phyloP scores from a whole-genome alignment of 1,284 basidiomycete species.

The Apiotrichum domesticum region DNA sequence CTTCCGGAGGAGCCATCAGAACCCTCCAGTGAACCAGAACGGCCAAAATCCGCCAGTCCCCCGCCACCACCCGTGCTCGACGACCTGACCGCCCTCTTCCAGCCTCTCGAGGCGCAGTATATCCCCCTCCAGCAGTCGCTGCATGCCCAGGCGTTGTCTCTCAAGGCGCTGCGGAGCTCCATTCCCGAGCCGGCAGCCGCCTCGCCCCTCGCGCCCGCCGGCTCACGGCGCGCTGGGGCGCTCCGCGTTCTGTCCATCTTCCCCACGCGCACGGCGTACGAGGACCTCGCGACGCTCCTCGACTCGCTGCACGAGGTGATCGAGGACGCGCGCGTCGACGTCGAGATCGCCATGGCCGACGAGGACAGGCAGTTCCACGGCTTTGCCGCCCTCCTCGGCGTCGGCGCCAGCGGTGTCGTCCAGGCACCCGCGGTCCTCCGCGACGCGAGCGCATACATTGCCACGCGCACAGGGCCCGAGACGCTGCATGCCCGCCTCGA shows the following conservation, averaged over 20 bases:
- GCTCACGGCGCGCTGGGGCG: slow-evolving; percentile 8
- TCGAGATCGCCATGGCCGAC: slow-evolving; percentile 75
- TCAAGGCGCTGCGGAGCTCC: slow-evolving; percentile 28
- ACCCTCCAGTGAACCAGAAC: background rate
- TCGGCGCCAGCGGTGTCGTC: slow-evolving; percentile 50
- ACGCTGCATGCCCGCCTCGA: slow-evolving; percentile 52
- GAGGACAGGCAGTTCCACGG: slow-evolving; percentile 65
- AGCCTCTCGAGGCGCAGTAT: slow-evolving; percentile 30
- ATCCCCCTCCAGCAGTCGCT: slow-evolving; percentile 36
- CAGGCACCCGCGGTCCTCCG: slow-evolving; percentile 49
- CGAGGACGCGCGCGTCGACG: slow-evolving; percentile 76
- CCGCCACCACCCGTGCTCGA: slow-evolving; percentile 9
- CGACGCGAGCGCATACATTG: slow-evolving; percentile 59
- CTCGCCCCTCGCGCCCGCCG: slow-evolving; percentile 4
- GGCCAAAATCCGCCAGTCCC: background rate
- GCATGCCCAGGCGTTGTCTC: slow-evolving; percentile 37
- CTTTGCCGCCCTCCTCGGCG: slow-evolving; percentile 63
- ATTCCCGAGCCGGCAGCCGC: slow-evolving; percentile 13
- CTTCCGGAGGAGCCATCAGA: background rate
- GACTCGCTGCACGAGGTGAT: slow-evolving; percentile 68
- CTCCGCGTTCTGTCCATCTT: slow-evolving; percentile 19
- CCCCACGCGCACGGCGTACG: slow-evolving; percentile 22
- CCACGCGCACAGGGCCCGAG: slow-evolving; percentile 48
- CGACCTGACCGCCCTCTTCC: slow-evolving; percentile 27
- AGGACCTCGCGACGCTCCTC: slow-evolving; percentile 53